Conservation (phyloP, 306 rosid genomes). For the Cicer yamashitae region DNA sequence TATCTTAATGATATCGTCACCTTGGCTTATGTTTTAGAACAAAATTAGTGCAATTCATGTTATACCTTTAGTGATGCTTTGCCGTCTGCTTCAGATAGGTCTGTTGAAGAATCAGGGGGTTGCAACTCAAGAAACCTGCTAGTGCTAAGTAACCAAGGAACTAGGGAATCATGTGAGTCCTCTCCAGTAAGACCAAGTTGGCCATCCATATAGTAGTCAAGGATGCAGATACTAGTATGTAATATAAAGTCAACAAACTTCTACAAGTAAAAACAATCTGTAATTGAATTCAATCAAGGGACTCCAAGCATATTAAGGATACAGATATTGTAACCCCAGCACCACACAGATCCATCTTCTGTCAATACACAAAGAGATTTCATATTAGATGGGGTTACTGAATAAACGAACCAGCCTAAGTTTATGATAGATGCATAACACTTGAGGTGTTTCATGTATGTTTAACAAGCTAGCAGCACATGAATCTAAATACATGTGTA, state of each 20-base stretch:
- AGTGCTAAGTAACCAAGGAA: constrained; percentile 68
- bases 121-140: constrained; percentile 57
- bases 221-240: constrained; percentile 46
- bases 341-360: constrained; percentile 95
- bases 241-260: constrained; percentile 33
- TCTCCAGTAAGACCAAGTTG: constrained; percentile 83
- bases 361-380: constrained; percentile 48
- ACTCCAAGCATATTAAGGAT: constrained; percentile 62
- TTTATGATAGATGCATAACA: constrained; percentile 10
- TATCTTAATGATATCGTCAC: constrained; percentile 15
- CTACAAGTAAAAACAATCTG: constrained; percentile 32
- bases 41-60: constrained; percentile 19
- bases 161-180: constrained; percentile 49
- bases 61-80: constrained; percentile 60
- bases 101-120: constrained; percentile 50
- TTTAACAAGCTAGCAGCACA: constrained; percentile 18
- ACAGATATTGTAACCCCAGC: constrained; percentile 94
- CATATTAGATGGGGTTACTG: constrained; percentile 34
- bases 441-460: constrained; percentile 17
- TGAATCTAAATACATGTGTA: constrained; percentile 8
- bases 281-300: constrained; percentile 31
- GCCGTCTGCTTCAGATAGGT: constrained; percentile 52
- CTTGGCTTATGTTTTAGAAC: not conserved
- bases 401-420: constrained; percentile 27
- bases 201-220: constrained; percentile 83